These are phyloP conservation scores for Sordariomycetes sp. DNA, from an alignment of 2,329 filamentous ascomycete species.

Conservation along the genomic window DNA sequence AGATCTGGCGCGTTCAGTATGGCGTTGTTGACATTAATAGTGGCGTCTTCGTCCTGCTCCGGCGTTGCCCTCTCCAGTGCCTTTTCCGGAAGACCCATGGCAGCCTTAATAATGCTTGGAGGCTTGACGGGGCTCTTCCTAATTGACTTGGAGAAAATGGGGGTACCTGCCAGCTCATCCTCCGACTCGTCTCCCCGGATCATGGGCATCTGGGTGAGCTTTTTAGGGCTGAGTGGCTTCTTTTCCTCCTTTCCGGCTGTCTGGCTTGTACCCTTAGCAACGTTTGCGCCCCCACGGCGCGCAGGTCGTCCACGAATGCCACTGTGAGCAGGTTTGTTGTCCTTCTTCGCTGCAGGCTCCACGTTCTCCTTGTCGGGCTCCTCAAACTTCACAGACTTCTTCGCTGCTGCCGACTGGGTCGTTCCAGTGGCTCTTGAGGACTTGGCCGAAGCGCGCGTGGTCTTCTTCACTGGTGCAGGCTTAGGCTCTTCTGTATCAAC, in stretches of 20 bases:
- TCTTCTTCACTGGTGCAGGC: constrained; percentile 20
- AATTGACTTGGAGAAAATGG: constrained; percentile 41
- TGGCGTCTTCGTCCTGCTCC: constrained; percentile 6
- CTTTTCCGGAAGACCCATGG: too few relatives aligned
- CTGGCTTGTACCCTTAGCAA: constrained; percentile 23
- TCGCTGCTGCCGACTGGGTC: constrained; percentile 34
- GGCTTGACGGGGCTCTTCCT: constrained; percentile 48
- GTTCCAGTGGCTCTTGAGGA: constrained; percentile 17
- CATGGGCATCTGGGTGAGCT: constrained; percentile 47
- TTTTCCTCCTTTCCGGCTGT: constrained; percentile 27
- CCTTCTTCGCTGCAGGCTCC: constrained; percentile 30
- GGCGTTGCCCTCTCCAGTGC: constrained; percentile 7
- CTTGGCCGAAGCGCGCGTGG: constrained; percentile 16
- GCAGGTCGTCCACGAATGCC: constrained; percentile 33
- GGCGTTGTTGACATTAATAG: constrained; percentile 16
- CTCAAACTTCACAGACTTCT: constrained; percentile 56
- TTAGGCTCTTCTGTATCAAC: constrained; percentile 12
- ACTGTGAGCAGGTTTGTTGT: constrained; percentile 16
- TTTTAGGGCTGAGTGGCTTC: constrained; percentile 54
- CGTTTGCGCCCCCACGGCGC: constrained; percentile 24
- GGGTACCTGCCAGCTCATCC: constrained; percentile 47
- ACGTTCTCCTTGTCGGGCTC: constrained; percentile 58
- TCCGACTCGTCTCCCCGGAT: constrained; percentile 40
- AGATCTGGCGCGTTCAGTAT: constrained; percentile 24
- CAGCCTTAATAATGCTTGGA: constrained; percentile 11